Percentiles rank a stretch among this genome's conserved stretches.
phyloP scores from a whole-genome alignment of 2,329 filamentous ascomycete species.

The Talaromyces rugulosus region DNA sequence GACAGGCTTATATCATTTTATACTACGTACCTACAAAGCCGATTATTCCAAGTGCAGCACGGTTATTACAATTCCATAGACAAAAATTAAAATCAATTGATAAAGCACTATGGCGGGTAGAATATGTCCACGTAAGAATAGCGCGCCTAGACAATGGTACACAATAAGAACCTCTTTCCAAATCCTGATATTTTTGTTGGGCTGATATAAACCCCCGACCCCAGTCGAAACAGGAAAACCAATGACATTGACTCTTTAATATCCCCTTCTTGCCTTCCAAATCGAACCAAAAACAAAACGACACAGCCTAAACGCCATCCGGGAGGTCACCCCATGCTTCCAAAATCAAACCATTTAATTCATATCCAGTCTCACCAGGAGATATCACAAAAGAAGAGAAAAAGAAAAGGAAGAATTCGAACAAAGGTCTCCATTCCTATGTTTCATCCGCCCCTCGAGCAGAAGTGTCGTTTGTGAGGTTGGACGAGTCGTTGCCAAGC shows the following conservation, averaged over 20 bases:
- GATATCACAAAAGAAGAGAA: constrained; percentile 5
- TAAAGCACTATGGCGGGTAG: background rate
- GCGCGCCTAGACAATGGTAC: background rate
- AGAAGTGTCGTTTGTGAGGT: constrained; percentile 2
- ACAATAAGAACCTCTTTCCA: background rate
- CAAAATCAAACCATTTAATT: background rate
- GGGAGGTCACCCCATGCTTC: background rate
- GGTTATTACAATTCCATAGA: background rate
- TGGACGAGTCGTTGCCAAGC: constrained; percentile 19
- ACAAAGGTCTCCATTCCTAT: background rate
- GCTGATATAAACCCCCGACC: background rate
- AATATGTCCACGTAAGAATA: background rate
- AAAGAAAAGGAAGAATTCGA: background rate
- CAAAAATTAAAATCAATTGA: background rate
- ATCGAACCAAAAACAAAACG: background rate
- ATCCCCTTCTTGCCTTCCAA: background rate
- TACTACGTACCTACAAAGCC: background rate
- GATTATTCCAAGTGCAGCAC: background rate
- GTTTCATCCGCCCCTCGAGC: constrained; percentile 3
- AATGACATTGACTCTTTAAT: background rate
- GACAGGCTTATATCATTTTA: background rate
- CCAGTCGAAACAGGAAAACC: background rate
- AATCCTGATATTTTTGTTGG: background rate
- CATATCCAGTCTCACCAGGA: constrained; percentile 11
- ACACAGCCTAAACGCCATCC: background rate